phyloP scores from a whole-genome alignment of 495 filamentous ascomycete genomes.

The Aspergillus homomorphus region DNA sequence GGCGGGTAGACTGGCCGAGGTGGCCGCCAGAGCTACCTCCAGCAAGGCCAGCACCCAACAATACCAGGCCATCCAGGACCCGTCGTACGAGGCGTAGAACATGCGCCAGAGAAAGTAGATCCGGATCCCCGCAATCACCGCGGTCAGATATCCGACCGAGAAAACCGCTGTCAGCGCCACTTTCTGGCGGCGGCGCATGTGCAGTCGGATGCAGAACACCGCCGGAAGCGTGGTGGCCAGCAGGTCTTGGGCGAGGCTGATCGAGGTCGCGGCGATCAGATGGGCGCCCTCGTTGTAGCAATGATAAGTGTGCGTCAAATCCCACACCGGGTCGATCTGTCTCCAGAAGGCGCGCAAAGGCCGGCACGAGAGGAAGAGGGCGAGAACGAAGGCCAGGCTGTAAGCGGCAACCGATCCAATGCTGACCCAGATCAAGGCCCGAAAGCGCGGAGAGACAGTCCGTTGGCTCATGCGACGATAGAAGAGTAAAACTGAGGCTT shows the following conservation, averaged over 20 bases:
- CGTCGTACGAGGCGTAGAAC: constrained; percentile 10
- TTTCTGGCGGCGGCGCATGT: constrained; percentile 9
- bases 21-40: constrained; percentile 9
- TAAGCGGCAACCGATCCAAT: constrained; percentile 10
- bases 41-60: constrained; percentile 12
- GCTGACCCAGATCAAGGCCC: constrained; percentile 8
- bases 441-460: constrained; percentile 6
- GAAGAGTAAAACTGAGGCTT: constrained; percentile 10
- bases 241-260: constrained; percentile 9
- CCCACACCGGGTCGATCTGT: constrained; percentile 8
- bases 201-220: constrained; percentile 4
- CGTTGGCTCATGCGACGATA: constrained; percentile 14
- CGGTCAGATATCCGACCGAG: constrained; percentile 4
- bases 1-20: constrained; percentile 9
- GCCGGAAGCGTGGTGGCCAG: constrained; percentile 10
- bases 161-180: constrained; percentile 5
- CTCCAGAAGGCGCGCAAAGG: constrained; percentile 10
- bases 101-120: constrained; percentile 8
- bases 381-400: constrained; percentile 9
- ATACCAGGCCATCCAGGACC: constrained; percentile 12
- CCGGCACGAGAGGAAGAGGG: constrained; percentile 10
- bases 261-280: constrained; percentile 8
- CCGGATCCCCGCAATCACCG: constrained; percentile 5
- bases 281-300: constrained; percentile 13
- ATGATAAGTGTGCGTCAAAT: background rate